These are phyloP conservation scores for Microbotryomycetes sp. DNA, from an alignment of 1,284 basidiomycete species.

Conservation along the genomic window DNA sequence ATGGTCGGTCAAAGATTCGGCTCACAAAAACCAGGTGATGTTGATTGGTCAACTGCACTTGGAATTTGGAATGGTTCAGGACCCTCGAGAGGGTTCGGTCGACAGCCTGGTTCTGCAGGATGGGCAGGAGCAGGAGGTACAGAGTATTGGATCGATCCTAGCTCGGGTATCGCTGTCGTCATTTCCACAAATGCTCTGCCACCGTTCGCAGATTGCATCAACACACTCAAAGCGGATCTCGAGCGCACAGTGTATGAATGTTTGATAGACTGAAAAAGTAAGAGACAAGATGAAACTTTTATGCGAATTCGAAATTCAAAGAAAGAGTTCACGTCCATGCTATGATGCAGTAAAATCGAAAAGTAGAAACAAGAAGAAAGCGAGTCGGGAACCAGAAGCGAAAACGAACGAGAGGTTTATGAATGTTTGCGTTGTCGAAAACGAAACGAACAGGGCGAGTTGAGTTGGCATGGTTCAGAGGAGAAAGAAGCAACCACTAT, in stretches of 20 bases:
- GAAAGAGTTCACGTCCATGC: too few relatives aligned
- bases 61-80: conserved; percentile 26
- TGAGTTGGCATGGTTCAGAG: not conserved
- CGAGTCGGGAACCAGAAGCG: not conserved
- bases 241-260: not conserved
- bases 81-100: conserved; percentile 25
- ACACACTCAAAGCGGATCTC: not conserved
- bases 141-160: conserved; percentile 36
- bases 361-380: not conserved
- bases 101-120: conserved; percentile 31
- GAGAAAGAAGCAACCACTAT: too few relatives aligned
- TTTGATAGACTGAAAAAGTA: not conserved
- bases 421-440: not conserved
- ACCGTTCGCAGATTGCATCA: not conserved
- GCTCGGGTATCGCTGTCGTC: conserved; percentile 28
- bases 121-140: conserved; percentile 38
- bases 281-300: not conserved
- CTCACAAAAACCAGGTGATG: conserved; percentile 23
- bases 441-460: not conserved
- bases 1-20: not conserved
- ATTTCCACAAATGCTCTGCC: not conserved
- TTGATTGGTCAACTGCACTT: conserved; percentile 37
- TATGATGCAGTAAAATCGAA: too few relatives aligned
- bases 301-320: not conserved
- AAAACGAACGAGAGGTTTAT: not conserved